phyloP scores from a whole-genome alignment of 2,329 filamentous ascomycete species.

The Venturiaceae sp. region DNA sequence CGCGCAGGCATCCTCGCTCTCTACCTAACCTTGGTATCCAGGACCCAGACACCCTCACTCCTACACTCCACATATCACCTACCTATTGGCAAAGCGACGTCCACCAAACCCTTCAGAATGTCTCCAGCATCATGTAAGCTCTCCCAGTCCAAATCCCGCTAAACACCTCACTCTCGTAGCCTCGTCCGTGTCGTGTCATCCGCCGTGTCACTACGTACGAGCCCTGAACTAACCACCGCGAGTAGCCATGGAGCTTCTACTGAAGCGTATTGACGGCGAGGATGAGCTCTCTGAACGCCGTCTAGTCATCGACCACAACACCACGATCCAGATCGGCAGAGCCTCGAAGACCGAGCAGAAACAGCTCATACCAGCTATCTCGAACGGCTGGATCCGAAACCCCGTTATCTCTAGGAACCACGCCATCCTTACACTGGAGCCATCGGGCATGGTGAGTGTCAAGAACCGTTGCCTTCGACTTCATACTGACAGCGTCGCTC shows the following conservation, averaged over 20 bases:
- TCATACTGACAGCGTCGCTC: background rate
- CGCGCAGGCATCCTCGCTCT: too few relatives aligned
- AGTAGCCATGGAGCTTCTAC: background rate
- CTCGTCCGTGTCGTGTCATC: background rate
- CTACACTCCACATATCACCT: too few relatives aligned
- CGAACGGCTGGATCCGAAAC: constrained; percentile 61
- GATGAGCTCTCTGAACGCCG: constrained; percentile 30
- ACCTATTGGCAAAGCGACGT: too few relatives aligned
- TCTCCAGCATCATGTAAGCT: background rate
- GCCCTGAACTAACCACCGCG: constrained; percentile 2
- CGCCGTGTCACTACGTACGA: background rate
- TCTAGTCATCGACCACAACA: constrained; percentile 9
- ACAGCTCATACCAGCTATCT: constrained; percentile 24
- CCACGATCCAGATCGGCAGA: constrained; percentile 28
- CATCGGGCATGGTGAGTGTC: background rate
- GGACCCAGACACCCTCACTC: too few relatives aligned
- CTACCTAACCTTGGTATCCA: too few relatives aligned
- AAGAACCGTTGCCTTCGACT: background rate
- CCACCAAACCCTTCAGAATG: too few relatives aligned
- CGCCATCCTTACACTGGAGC: constrained; percentile 35
- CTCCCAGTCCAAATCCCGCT: background rate
- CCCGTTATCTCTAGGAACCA: constrained; percentile 64
- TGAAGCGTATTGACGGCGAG: constrained; percentile 22
- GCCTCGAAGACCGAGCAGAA: constrained; percentile 32
- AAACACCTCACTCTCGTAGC: background rate